Percentiles rank a stretch among this genome's conserved stretches.
Conservation (phyloP, 805 yeast species). For the Lipomyces spencermartinsiae region DNA sequence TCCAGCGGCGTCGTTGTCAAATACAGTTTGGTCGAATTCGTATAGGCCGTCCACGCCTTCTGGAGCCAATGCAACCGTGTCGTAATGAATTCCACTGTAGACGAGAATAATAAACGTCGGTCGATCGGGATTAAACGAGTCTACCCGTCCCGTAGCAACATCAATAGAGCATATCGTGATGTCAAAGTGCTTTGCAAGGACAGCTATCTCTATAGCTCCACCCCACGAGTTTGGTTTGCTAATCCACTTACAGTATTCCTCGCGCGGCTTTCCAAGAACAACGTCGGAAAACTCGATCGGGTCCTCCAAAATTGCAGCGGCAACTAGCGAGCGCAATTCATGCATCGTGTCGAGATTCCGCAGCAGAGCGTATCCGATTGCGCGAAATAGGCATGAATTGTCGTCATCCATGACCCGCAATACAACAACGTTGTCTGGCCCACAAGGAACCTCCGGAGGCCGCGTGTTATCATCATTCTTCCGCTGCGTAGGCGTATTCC, state of each 20-base stretch:
- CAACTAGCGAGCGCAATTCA: conserved; percentile 60
- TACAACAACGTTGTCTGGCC: conserved; percentile 44
- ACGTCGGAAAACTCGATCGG: conserved; percentile 60
- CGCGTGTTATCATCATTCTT: conserved; percentile 4
- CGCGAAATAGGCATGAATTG: conserved; percentile 76
- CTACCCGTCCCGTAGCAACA: conserved; percentile 64
- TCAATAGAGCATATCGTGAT: conserved; percentile 67
- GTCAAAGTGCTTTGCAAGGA: conserved; percentile 59
- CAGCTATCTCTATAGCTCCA: conserved; percentile 78
- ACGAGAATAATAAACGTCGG: conserved; percentile 58
- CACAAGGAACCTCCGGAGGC: conserved; percentile 33
- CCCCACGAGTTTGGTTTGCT: conserved; percentile 71
- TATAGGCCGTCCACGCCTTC: conserved; percentile 42
- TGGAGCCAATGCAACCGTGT: conserved; percentile 57
- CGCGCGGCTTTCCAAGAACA: conserved; percentile 58
- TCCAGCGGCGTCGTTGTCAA: conserved; percentile 49
- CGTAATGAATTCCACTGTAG: conserved; percentile 79
- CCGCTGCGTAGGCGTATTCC: neutral
- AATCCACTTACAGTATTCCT: conserved; percentile 68
- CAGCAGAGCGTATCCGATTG: conserved; percentile 61
- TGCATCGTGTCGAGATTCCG: conserved; percentile 53
- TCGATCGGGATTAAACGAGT: conserved; percentile 58
- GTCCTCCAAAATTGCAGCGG: conserved; percentile 52
- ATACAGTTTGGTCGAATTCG: conserved; percentile 51
- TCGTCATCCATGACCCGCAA: conserved; percentile 73